Base-by-base conservation (phyloP, 805 yeast genomes). In the Candida awuae region DNA sequence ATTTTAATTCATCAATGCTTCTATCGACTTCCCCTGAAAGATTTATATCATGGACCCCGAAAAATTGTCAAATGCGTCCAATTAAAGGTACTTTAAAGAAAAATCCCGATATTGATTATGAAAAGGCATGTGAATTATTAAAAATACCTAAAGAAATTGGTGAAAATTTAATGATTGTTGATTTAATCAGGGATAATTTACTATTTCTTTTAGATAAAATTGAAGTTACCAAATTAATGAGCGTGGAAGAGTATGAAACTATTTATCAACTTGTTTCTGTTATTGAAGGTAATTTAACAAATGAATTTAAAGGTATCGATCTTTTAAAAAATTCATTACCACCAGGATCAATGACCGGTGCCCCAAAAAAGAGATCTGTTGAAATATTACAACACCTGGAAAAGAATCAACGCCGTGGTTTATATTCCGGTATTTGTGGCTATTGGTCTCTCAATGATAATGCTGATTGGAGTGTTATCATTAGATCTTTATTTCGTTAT, bases 321-420 rank as follows among this genome's bases (percentile, higher is more conserved):
- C 65, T 90, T 3, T 67, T 92, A 10, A 71, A 76, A 16, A 75
- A 75, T 43, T 77, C 95, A 0, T 64, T 94, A 26, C 98, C 99
- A 3, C 96, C 99, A 0, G 99, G 99, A 0, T 90, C 97, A 1
- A 92, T 92, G 99, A 92, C 99, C 0, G 99, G 99, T 3, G 99
- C 99, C 0, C 99, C 99, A 2, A 92, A 92, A 63, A 83, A 80
- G 50, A 71, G 95, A 43, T 85, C 96, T 0, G 94, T 92, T 6
- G 92, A 90, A 57, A 58, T 94, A 4, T 65, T 92, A 21, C 83
- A 80, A 44, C 54, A 56, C 1, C 57, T 82, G 6, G 92, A 82
- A 50, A 49, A 59, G 9, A 69, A 62, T 13, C 58, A 72, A 27
- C 71, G 97, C 51, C 61, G 80, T 51, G 97, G 97, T 0, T 60